phyloP scores from a whole-genome alignment of 148 eudicot genomes.

The Fagopyrum homotropicum region DNA sequence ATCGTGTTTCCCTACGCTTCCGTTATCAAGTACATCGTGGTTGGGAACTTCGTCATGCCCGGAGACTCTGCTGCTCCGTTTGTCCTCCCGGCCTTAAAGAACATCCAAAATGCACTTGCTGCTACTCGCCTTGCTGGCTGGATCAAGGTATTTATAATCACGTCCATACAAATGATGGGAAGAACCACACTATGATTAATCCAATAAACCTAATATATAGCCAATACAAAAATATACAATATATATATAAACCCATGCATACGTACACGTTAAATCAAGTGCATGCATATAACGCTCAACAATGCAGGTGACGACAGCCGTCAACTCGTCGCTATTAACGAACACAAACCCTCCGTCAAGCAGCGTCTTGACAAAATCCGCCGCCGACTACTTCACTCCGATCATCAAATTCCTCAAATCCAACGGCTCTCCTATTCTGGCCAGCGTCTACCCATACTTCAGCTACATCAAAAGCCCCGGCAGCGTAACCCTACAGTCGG shows the following conservation, averaged over 20 bases:
- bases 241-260: not conserved
- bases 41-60: conserved; percentile 51
- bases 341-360: conserved; percentile 27
- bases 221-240: no score
- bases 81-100: conserved; percentile 40
- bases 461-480: not conserved
- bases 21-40: conserved; percentile 23
- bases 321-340: not conserved
- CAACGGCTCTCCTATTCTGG: conserved; percentile 21
- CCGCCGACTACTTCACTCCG: conserved; percentile 10
- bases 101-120: conserved; percentile 23
- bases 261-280: no score
- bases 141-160: not conserved
- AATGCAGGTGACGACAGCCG: not conserved
- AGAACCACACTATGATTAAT: no score
- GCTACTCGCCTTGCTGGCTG: not conserved
- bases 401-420: conserved; percentile 17
- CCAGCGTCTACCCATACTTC: conserved; percentile 36
- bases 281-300: no score
- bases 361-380: conserved; percentile 13
- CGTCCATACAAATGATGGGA: no score
- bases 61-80: not conserved
- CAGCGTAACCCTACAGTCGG: conserved; percentile 13
- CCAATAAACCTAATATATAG: no score
- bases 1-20: conserved; percentile 24